A percentile compares a stretch with the other conserved stretches of the same genome.
Conservation (phyloP, 257 asterid genomes). For the Solanum stenotomum region DNA sequence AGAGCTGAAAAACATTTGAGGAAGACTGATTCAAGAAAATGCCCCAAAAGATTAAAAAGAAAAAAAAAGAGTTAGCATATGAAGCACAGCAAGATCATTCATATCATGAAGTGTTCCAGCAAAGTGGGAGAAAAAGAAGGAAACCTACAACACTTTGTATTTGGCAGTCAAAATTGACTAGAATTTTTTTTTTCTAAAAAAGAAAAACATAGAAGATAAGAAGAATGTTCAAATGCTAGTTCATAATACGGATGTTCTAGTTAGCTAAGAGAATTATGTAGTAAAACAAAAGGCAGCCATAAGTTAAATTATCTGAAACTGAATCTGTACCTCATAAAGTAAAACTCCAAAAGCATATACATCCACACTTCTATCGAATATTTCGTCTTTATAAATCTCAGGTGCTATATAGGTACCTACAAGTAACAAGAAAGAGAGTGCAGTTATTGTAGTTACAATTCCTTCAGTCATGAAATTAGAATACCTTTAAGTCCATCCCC, state of each 20-base stretch:
- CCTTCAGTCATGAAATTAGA: background rate
- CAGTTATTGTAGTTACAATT: background rate
- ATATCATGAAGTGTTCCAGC: background rate
- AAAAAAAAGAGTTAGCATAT: background rate
- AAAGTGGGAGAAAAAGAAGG: background rate
- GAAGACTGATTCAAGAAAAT: background rate
- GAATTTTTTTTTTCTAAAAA: background rate
- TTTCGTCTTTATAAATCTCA: conserved; percentile 56
- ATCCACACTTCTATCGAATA: conserved; percentile 80
- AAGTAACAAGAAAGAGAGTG: background rate
- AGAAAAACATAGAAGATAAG: background rate
- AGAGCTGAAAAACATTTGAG: background rate
- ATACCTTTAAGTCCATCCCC: background rate
- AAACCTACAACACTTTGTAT: background rate
- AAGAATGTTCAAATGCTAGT: background rate
- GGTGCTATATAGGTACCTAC: conserved; percentile 81
- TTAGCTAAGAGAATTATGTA: background rate
- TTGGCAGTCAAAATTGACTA: background rate
- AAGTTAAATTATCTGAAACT: background rate
- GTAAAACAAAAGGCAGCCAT: background rate
- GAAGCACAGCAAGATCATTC: background rate
- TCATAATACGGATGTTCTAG: background rate
- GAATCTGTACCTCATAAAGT: conserved; percentile 70
- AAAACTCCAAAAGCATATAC: conserved; percentile 76
- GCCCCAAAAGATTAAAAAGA: background rate